Evolutionary conservation across 1,139 yeast species (phyloP), one percentile per base, ranked within the genome.

Genomic region (Kluyveromyces sp.): DNA sequence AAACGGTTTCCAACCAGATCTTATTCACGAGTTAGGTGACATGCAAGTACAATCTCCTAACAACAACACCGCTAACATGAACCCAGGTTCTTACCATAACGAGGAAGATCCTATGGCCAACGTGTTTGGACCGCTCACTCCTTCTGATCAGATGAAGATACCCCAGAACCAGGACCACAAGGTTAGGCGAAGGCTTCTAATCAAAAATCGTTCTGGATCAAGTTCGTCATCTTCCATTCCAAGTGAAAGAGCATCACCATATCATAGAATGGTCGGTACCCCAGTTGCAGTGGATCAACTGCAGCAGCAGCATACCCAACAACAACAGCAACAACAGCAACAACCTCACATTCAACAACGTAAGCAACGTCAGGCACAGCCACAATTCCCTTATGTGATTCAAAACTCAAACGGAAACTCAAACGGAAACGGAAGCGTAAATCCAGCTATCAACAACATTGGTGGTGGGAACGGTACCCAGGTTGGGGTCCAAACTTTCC

Each of bases 131-230:
- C 33, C 43, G 3, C 6, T 41, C 30, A 44, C 29, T 34, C 43
- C 37, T 27, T 26, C 35, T 28, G 43, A 41, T 27, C 43, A 8
- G 8, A 29, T n/a, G 4, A 41, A 41, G 21, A 8, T 41, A 10
- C 43, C 43, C 7, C 40, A 37, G 34, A 15, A 15, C 21, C 48
- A n/a, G 3, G 43, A 41, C 21, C 21, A 29, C 27, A 41, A 41
- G 21, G 8, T 34, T 7, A 41, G 52, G 41, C 56, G 60, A 29
- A 47, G 63, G 26, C 52, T 55, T 33, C 46, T 61, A 25, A 46
- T 61, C 21, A 60, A 60, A 43, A 59, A 59, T 41, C 42, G 58
- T 38, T 41, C 57, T 5, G 48, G 47, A 37, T 51, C 61, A 10
- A 42, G 50, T 4, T 50, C 54, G 15, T 49, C 55, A 34, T 35